Base-by-base conservation (phyloP, 2,329 filamentous ascomycete genomes). In the Stachybotrys elegans region DNA sequence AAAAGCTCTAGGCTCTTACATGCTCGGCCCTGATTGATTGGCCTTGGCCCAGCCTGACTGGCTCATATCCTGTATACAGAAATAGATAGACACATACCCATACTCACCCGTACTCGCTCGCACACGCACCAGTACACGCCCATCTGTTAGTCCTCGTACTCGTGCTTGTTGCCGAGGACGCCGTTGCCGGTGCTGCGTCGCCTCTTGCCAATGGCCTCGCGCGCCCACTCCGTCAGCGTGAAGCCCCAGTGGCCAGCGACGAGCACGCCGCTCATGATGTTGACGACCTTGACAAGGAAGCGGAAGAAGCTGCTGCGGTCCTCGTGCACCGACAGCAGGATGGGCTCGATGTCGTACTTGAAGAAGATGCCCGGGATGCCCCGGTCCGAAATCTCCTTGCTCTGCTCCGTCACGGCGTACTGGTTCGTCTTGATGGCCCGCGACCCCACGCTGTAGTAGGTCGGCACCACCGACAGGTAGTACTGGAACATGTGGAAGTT, bases 401-500 rank as follows among this genome's bases (percentile, higher is more conserved):
- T 85, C 71, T 97, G 91, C 60, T 91, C 88, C 1, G 91, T 97
- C 1, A 95, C 93, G 48, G 92, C 93, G 71, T 98, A 98, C 67
- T 98, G 93, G 73, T 98, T 98, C 14, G 93, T 97, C 66, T 85
- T 81, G 60, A 98, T 82, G 43, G 82, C 84, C 57, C 79, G 78
- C 23, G 67, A 63, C 38, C 74, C 75, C 47, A 85, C 76, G 63
- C 81, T 90, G 75, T 97, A 98, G 57, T 94, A 80, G 5, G 93
- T 98, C 3, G 93, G 93, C 3, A 98, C 93, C 29, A 98, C 78
- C 31, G 88, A 95, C 60, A 97, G 76, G 72, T 93, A 97, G 78
- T 98, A 98, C 68, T 98, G 93, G 72, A 90, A 97, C 68, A 93
- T 94, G 79, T 92, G 85, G 73, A 96, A 97, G 73, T 95, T 78